These are phyloP conservation scores for Tetrahymena borealis DNA, from an alignment of 73 alveolate genomes.

Conservation along the genomic window DNA sequence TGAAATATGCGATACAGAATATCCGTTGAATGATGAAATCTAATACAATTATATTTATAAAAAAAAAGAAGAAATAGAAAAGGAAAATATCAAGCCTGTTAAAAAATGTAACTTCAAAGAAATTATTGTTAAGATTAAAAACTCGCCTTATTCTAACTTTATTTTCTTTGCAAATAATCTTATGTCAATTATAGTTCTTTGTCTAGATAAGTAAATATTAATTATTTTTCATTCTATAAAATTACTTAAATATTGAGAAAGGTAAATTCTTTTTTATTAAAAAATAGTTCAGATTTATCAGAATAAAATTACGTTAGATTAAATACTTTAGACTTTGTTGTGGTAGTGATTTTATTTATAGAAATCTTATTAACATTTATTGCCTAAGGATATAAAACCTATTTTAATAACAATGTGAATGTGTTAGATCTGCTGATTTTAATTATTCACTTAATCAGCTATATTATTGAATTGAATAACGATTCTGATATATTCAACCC, in stretches of 20 bases:
- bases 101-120: too few relatives aligned
- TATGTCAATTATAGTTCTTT: background rate
- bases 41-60: background rate
- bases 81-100: background rate
- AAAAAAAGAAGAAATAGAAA: background rate
- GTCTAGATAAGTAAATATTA: background rate
- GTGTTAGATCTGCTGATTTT: background rate
- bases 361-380: background rate
- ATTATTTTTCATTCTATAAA: too few relatives aligned
- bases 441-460: background rate
- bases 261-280: background rate
- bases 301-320: background rate
- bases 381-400: background rate
- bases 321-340: background rate
- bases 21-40: background rate
- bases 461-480: background rate
- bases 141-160: background rate
- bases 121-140: too few relatives aligned
- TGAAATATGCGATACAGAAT: background rate
- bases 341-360: background rate
- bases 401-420: background rate
- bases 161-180: background rate
- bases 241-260: too few relatives aligned
- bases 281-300: background rate
- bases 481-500: background rate